Evolutionary conservation across 371 early-diverging fungal genomes (phyloP).

Genomic region (Rozella allomycis): DNA sequence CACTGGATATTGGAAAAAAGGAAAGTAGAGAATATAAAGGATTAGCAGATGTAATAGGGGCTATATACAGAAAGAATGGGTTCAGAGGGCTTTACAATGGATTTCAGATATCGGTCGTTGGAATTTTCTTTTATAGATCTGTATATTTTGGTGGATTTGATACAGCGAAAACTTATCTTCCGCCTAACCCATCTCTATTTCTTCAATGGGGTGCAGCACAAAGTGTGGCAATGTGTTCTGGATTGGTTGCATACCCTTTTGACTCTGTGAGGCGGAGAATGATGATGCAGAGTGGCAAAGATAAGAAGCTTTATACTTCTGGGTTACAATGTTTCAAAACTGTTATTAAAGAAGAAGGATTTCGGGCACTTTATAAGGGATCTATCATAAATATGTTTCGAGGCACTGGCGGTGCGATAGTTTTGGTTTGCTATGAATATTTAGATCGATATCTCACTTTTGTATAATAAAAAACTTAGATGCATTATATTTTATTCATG

Average conservation of each 20-base stretch:
- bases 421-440: constrained; percentile 48
- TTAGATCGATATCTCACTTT: too few species aligned
- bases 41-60: too few species aligned
- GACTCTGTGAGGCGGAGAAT: constrained; percentile 62
- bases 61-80: too few species aligned
- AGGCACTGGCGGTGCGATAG: constrained; percentile 55
- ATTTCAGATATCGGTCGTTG: too few species aligned
- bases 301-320: constrained; percentile 46
- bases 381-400: constrained; percentile 57
- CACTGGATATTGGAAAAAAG: too few species aligned
- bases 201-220: constrained; percentile 18
- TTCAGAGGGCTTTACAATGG: too few species aligned
- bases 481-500: too few species aligned
- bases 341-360: constrained; percentile 46
- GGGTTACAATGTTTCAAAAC: constrained; percentile 40
- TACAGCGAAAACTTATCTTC: constrained; percentile 44
- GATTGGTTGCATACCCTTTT: constrained; percentile 56
- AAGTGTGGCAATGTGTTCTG: constrained; percentile 43
- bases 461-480: too few species aligned
- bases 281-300: constrained; percentile 18
- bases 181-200: constrained; percentile 34
- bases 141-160: too few species aligned
- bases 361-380: constrained; percentile 54
- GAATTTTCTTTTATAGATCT: too few species aligned
- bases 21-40: too few species aligned